Evolutionary conservation across 257 asterid species (phyloP).

Genomic region (Parsonsia alboflavescens): DNA sequence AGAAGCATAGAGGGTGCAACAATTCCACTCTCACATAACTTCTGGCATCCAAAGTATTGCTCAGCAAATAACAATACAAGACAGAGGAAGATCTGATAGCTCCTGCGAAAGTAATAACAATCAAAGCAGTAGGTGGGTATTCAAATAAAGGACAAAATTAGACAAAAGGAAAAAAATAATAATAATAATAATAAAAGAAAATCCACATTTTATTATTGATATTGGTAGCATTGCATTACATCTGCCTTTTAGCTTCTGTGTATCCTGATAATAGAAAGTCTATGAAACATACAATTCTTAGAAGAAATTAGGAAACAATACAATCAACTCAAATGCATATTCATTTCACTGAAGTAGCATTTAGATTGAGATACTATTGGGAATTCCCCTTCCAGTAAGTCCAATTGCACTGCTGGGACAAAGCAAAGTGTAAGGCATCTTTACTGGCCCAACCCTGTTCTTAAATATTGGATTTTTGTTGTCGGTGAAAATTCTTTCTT

Average conservation of each 20-base stretch:
- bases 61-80: no score
- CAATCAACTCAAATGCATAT: background rate
- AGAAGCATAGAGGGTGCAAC: no score
- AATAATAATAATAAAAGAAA: no score
- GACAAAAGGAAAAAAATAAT: no score
- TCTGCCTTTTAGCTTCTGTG: background rate
- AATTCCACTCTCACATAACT: no score
- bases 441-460: slow-evolving; percentile 62
- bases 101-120: no score
- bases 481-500: slow-evolving; percentile 33
- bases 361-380: slow-evolving; percentile 67
- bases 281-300: no score
- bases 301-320: background rate
- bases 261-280: background rate
- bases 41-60: no score
- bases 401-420: slow-evolving; percentile 52
- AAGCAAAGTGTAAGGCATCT: slow-evolving; percentile 64
- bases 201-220: background rate
- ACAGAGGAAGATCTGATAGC: no score
- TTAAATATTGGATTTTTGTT: slow-evolving; percentile 41
- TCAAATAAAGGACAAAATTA: no score
- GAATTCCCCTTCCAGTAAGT: slow-evolving; percentile 71
- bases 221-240: background rate
- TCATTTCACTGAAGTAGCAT: background rate
- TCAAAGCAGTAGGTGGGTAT: no score